These are phyloP conservation scores for Endoconidiophora laricicola DNA, from an alignment of 2,329 filamentous ascomycete species.

Conservation along the genomic window DNA sequence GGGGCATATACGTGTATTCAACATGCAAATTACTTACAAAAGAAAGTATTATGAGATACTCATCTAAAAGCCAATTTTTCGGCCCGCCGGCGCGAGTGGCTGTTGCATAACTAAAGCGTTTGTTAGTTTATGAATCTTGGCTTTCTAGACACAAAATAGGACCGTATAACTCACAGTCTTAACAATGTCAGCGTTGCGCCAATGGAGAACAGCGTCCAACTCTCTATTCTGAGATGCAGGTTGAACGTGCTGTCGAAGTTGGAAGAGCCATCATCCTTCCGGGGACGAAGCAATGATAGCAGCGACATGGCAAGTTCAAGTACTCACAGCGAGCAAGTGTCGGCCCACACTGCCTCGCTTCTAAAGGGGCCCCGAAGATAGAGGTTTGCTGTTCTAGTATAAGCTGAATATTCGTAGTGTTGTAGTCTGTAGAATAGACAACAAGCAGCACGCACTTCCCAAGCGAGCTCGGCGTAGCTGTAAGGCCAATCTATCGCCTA, in stretches of 20 bases:
- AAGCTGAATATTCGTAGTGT: too few relatives aligned
- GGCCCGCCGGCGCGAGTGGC: slow-evolving; percentile 10
- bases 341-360: too few relatives aligned
- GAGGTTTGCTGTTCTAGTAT: too few relatives aligned
- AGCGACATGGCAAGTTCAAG: not conserved
- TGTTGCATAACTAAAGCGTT: slow-evolving; percentile 7
- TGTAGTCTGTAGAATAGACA: too few relatives aligned
- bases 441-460: too few relatives aligned
- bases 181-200: slow-evolving; percentile 8
- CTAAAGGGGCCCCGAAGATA: too few relatives aligned
- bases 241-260: slow-evolving; percentile 11
- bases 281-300: not conserved
- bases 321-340: too few relatives aligned
- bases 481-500: too few relatives aligned
- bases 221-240: slow-evolving; percentile 4
- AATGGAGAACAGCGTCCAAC: slow-evolving; percentile 11
- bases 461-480: too few relatives aligned
- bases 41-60: slow-evolving; percentile 8
- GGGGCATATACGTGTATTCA: not conserved
- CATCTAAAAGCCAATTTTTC: slow-evolving; percentile 11
- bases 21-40: slow-evolving; percentile 8
- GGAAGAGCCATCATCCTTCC: slow-evolving; percentile 9
- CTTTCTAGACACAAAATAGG: not conserved
- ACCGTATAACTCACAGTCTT: slow-evolving; percentile 7
- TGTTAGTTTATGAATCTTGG: not conserved